Percentiles rank a stretch among this genome's conserved stretches.
Conservation (phyloP, 352 stramenopile species). For the Chrysophaeum taylorii region DNA sequence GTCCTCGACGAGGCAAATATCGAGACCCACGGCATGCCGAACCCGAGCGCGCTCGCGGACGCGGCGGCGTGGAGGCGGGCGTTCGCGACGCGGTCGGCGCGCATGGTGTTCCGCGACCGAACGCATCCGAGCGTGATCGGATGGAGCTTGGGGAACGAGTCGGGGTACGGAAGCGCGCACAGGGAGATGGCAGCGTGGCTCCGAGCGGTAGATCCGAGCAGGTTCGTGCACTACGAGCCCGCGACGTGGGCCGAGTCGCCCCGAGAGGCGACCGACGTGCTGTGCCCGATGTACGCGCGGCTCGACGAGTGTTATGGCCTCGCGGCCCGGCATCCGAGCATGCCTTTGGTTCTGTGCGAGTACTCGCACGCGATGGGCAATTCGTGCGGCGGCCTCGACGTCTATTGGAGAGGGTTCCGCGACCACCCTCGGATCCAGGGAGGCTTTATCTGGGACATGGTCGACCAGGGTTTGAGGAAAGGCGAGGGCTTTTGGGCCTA, state of each 20-base stretch:
- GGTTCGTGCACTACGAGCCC: constrained; percentile 40
- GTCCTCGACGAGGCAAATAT: constrained; percentile 50
- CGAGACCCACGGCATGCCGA: constrained; percentile 45
- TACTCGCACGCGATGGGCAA: constrained; percentile 54
- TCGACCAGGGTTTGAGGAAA: constrained; percentile 39
- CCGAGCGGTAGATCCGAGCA: constrained; percentile 18
- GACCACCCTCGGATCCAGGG: constrained; percentile 35
- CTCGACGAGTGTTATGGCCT: constrained; percentile 9
- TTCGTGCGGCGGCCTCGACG: constrained; percentile 32
- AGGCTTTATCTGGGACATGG: constrained; percentile 51
- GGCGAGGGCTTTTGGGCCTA: constrained; percentile 19
- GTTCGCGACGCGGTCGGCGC: constrained; percentile 28
- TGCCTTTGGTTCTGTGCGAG: constrained; percentile 46
- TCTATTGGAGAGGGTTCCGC: constrained; percentile 43
- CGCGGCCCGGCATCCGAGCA: neutral
- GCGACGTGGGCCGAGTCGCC: constrained; percentile 20
- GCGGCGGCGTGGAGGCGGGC: constrained; percentile 26
- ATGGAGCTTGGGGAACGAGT: constrained; percentile 46
- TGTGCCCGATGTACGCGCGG: constrained; percentile 42
- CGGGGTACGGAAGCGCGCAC: constrained; percentile 29
- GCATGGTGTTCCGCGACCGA: constrained; percentile 37
- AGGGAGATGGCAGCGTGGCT: constrained; percentile 21
- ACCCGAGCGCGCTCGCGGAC: constrained; percentile 23
- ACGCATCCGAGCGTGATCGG: constrained; percentile 40
- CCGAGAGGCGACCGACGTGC: constrained; percentile 35